These are phyloP conservation scores for Prunus mume DNA, from an alignment of 306 rosid genomes.

Conservation along the genomic window DNA sequence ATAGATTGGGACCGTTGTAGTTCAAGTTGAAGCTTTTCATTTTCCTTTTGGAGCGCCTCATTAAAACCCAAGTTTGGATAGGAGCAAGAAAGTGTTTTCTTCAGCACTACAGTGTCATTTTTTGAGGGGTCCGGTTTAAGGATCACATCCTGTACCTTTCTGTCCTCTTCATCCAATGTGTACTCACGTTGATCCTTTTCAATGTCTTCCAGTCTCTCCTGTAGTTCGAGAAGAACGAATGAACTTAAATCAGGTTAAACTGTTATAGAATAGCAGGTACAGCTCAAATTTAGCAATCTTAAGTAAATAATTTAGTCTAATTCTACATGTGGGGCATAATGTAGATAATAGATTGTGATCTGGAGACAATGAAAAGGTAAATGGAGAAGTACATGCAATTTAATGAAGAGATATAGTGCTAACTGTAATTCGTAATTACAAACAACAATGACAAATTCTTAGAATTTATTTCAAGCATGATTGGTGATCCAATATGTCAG, in stretches of 20 bases:
- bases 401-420: not conserved
- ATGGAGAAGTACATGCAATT: not conserved
- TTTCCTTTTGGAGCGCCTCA: slow-evolving; percentile 81
- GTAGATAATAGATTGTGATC: slow-evolving; percentile 11
- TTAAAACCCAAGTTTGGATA: slow-evolving; percentile 83
- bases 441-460: not conserved
- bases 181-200: slow-evolving; percentile 91
- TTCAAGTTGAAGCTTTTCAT: slow-evolving; percentile 89
- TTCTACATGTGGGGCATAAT: not conserved
- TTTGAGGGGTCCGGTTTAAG: slow-evolving; percentile 80
- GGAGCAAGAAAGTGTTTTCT: slow-evolving; percentile 92
- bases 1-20: slow-evolving; percentile 81
- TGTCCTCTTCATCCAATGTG: slow-evolving; percentile 95
- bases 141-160: slow-evolving; percentile 76
- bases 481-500: not conserved
- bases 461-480: not conserved
- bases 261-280: slow-evolving; percentile 5
- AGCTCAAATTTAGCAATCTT: slow-evolving; percentile 11
- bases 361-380: slow-evolving; percentile 7
- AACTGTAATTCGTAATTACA: not conserved
- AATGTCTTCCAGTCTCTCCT: slow-evolving; percentile 93
- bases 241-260: slow-evolving; percentile 20
- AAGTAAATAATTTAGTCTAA: not conserved
- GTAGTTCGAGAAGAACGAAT: slow-evolving; percentile 21
- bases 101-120: slow-evolving; percentile 64